phyloP scores from a whole-genome alignment of 805 yeast species.

The Barnettozyma populi region DNA sequence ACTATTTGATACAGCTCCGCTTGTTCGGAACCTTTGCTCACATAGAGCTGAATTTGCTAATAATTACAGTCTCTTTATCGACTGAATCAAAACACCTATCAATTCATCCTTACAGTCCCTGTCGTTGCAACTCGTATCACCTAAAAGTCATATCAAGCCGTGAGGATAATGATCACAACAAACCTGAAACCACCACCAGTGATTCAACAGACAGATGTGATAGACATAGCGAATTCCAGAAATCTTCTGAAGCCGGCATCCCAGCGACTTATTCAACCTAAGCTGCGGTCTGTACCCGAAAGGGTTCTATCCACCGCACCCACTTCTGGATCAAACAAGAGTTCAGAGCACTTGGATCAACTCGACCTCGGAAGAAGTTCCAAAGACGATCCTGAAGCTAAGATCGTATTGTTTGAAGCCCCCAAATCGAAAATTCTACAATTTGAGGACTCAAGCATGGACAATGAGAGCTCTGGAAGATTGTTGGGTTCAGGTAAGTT shows the following conservation, averaged over 20 bases:
- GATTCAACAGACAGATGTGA: slow-evolving; percentile 8
- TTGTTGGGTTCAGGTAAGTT: slow-evolving; percentile 57
- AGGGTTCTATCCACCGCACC: slow-evolving; percentile 5
- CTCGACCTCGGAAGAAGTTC: not conserved
- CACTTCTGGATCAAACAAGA: not conserved
- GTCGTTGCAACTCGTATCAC: not conserved
- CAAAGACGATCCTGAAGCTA: slow-evolving; percentile 13
- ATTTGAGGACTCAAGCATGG: slow-evolving; percentile 20
- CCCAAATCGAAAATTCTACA: slow-evolving; percentile 20
- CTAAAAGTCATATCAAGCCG: not conserved
- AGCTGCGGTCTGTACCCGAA: slow-evolving; percentile 20
- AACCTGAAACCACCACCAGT: slow-evolving; percentile 6
- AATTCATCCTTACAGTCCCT: not conserved
- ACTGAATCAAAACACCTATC: not conserved
- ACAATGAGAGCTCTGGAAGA: slow-evolving; percentile 31
- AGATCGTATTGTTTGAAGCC: slow-evolving; percentile 15
- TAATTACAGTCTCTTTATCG: not conserved
- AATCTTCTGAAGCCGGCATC: slow-evolving; percentile 20
- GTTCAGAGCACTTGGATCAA: slow-evolving; percentile 1
- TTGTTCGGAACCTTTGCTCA: not conserved
- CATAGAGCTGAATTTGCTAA: not conserved
- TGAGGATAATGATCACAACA: slow-evolving; percentile 5
- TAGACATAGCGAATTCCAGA: slow-evolving; percentile 21
- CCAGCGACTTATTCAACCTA: slow-evolving; percentile 17
- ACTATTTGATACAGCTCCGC: not conserved